Percentiles rank a stretch among this genome's conserved stretches.
phyloP scores from a whole-genome alignment of 768 basidiomycete species.

The Suillus variegatus region DNA sequence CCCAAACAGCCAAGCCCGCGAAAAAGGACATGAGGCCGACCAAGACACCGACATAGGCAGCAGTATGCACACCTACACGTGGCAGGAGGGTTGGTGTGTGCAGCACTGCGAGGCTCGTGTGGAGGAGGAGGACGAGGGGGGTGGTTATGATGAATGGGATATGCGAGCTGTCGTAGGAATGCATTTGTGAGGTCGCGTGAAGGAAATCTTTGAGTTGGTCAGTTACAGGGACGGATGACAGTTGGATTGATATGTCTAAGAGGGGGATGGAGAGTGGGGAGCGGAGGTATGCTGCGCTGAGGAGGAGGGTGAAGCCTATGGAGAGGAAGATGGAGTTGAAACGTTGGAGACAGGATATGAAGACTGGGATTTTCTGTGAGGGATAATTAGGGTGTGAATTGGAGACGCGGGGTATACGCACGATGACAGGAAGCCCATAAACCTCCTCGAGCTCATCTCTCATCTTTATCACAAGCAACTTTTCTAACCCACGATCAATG shows the following conservation, averaged over 20 bases:
- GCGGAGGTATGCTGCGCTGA: slow-evolving; percentile 63
- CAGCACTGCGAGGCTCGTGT: slow-evolving; percentile 57
- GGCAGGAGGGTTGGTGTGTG: slow-evolving; percentile 71
- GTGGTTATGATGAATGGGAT: slow-evolving; percentile 41
- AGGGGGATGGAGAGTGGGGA: slow-evolving; percentile 41
- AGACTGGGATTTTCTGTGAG: slow-evolving; percentile 65
- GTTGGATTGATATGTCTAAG: neutral
- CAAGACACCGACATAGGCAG: slow-evolving; percentile 69
- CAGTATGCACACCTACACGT: slow-evolving; percentile 72
- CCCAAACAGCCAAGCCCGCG: slow-evolving; percentile 73
- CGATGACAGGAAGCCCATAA: slow-evolving; percentile 79
- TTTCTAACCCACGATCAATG: slow-evolving; percentile 67
- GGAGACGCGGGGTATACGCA: slow-evolving; percentile 39
- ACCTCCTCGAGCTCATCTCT: slow-evolving; percentile 79
- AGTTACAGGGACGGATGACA: slow-evolving; percentile 14
- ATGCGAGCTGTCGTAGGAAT: slow-evolving; percentile 27
- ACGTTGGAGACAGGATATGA: slow-evolving; percentile 76
- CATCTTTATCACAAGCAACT: slow-evolving; percentile 59
- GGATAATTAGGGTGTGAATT: neutral
- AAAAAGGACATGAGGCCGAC: slow-evolving; percentile 72
- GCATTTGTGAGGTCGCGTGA: slow-evolving; percentile 7
- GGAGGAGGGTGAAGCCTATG: slow-evolving; percentile 54
- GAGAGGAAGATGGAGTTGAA: slow-evolving; percentile 73
- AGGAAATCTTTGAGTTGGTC: slow-evolving; percentile 11
- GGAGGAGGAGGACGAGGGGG: slow-evolving; percentile 46